Evolutionary conservation across 306 rosid genomes (phyloP).

Genomic region (Glycyrrhiza uralensis): DNA sequence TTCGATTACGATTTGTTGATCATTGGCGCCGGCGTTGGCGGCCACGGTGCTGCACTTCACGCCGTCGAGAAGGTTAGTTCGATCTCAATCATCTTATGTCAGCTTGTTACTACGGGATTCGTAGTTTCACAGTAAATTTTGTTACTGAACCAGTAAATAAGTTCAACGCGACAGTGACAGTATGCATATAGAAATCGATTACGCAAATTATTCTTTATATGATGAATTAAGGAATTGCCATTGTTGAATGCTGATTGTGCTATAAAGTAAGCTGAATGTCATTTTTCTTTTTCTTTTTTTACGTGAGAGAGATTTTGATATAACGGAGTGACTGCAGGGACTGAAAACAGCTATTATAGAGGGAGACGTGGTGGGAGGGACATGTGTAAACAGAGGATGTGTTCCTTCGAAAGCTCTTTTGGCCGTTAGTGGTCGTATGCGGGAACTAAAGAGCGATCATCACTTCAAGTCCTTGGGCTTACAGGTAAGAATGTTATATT

Average conservation of each 20-base stretch:
- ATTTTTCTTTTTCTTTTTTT: too few relatives aligned
- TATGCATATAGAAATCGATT: background rate
- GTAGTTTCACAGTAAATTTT: background rate
- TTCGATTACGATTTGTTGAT: conserved; percentile 89
- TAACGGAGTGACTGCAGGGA: conserved; percentile 54
- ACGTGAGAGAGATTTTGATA: background rate
- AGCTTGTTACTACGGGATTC: background rate
- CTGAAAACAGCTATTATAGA: conserved; percentile 90
- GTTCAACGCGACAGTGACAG: background rate
- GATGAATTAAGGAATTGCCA: background rate
- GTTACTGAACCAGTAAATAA: background rate
- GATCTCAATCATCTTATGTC: background rate
- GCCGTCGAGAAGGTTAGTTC: conserved; percentile 96
- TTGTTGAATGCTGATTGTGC: background rate
- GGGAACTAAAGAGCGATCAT: conserved; percentile 83
- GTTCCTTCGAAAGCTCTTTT: conserved; percentile 99
- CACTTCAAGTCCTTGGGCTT: conserved; percentile 88
- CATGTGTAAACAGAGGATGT: conserved; percentile 97
- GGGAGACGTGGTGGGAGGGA: conserved; percentile 97
- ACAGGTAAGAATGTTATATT: conserved; percentile 51
- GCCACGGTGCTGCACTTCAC: conserved; percentile 97
- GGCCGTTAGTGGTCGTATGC: conserved; percentile 98
- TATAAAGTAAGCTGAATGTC: background rate
- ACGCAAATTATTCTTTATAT: background rate
- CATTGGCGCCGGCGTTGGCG: conserved; percentile 97